phyloP scores from a whole-genome alignment of 225 moss, liverwort and hornwort genomes.

The Neckera pumila region DNA sequence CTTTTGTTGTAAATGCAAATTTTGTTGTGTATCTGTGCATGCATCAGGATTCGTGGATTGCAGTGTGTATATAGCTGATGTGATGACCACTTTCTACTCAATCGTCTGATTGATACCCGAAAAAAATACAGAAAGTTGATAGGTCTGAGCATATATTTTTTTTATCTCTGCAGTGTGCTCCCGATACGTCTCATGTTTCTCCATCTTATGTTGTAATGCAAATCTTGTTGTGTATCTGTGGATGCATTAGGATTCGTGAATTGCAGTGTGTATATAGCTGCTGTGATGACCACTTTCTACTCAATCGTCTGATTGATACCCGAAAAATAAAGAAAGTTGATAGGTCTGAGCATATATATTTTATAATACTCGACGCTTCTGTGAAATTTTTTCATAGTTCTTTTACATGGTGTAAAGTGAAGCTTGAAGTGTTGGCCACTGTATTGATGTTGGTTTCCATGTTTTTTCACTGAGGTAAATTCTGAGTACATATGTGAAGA shows the following conservation, averaged over 20 bases:
- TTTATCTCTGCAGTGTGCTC: not conserved
- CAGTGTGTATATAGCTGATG: not conserved
- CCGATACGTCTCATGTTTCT: too few species aligned
- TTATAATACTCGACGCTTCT: not conserved
- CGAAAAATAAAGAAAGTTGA: conserved; percentile 1
- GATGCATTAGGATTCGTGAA: not conserved
- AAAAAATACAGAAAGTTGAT: not conserved
- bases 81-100: not conserved
- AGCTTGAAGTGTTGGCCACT: not conserved
- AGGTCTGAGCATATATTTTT: not conserved
- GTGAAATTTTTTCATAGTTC: not conserved
- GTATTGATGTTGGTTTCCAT: not conserved
- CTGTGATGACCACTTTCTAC: not conserved
- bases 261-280: not conserved
- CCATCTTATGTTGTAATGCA: too few species aligned
- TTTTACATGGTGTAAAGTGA: not conserved
- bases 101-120: not conserved
- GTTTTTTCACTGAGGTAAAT: not conserved
- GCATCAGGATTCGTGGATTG: too few species aligned
- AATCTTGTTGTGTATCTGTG: not conserved
- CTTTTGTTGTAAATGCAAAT: not conserved
- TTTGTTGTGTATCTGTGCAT: too few species aligned
- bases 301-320: conserved; percentile 7
- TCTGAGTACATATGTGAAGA: not conserved
- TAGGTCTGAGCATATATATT: conserved; percentile 18